Base-by-base conservation (phyloP, 2,329 filamentous ascomycete genomes). In the Epichloe festucae region DNA sequence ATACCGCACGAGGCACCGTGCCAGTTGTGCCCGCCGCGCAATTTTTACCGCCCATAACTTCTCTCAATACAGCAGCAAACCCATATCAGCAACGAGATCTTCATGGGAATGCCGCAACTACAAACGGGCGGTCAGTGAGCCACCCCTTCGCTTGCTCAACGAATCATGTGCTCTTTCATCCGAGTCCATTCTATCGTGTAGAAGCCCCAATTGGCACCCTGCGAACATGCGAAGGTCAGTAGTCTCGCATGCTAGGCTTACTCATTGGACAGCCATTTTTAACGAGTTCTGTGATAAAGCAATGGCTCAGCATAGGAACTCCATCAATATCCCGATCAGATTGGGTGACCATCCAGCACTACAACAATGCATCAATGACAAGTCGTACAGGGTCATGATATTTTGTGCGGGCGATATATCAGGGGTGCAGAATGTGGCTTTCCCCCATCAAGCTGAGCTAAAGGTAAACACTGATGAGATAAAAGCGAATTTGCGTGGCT, bases 361-460 rank as follows among this genome's bases (percentile, higher is more conserved):
- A 8, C 67, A 77, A 40, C 75, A 74, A 45, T 73, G 89, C 47
- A 68, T 76, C 27, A 65, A 67, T 7, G 81, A 91, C 55, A 71
- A 75, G n/a, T 75, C 76, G 12, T 70, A 85, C 60, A 79, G 82
- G 48, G 75, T 95, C 42, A 84, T 96, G 78, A 75, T 96, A 4
- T 95, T 94, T 63, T 95, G 89, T 61, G 82, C 87, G 3, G 72
- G 74, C 1, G 84, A 88, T 52, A 74, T 74, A 15, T 68, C 75
- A 14, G 79, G 77, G 15, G 66, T 72, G 3, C 86, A 87, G 48
- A 89, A 97, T 55, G 82, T 98, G 50, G 73, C 87, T 0, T 98
- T 98, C 58, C 93, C 93, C 2, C 82, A 91, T 59, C 89, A 96
- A 68, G 86, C 93, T 35, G 93, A 98, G 65, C 77, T 98, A 52